Evolutionary conservation across 1,284 basidiomycete genomes (phyloP).

Genomic region (Ceratobasidium sp.): DNA sequence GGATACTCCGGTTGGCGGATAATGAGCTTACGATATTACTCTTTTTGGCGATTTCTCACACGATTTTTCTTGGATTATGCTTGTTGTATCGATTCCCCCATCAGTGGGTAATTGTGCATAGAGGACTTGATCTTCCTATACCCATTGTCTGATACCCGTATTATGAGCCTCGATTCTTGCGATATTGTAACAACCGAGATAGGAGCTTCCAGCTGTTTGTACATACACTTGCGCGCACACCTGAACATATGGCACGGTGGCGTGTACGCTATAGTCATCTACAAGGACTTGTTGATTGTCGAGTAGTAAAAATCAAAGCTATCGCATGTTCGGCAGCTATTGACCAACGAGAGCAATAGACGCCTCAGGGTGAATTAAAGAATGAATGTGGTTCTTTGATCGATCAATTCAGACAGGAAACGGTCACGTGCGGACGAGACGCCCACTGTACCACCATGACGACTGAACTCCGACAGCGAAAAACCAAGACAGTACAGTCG

Average conservation of each 20-base stretch:
- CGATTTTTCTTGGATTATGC: constrained; percentile 15
- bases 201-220: no score
- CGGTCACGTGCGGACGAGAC: no score
- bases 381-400: no score
- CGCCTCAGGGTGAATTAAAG: no score
- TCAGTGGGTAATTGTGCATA: constrained; percentile 31
- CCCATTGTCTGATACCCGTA: constrained; percentile 36
- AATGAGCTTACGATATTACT: constrained; percentile 13
- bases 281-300: no score
- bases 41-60: constrained; percentile 25
- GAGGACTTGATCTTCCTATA: constrained; percentile 33
- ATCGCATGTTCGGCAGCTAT: no score
- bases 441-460: constrained; percentile 15
- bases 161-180: constrained; percentile 1
- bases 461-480: constrained; percentile 23
- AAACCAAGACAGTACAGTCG: background rate
- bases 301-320: no score
- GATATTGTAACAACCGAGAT: constrained; percentile 15
- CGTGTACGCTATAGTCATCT: no score
- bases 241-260: constrained; percentile 5
- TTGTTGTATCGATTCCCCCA: constrained; percentile 19
- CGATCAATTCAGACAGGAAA: no score
- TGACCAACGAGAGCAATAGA: no score
- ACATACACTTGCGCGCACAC: background rate
- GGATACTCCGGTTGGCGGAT: background rate